Percentiles rank a stretch among this genome's conserved stretches.
These are phyloP conservation scores for Populus simonii DNA, from an alignment of 345 rosid species.

Conservation along the genomic window DNA sequence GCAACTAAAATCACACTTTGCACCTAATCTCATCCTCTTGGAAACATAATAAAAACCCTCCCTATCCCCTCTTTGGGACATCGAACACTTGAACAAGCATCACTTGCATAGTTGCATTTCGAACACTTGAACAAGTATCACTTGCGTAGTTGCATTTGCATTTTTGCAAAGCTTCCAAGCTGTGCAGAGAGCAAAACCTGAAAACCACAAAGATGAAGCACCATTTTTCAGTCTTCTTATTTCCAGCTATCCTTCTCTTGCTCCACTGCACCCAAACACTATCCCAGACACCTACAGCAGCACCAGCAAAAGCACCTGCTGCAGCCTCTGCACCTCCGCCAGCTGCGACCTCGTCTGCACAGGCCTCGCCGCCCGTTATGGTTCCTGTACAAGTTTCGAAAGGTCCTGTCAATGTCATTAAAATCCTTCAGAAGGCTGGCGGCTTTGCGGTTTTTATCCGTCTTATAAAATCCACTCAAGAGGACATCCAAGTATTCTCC, in stretches of 20 bases:
- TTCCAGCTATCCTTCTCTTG: conserved; percentile 1
- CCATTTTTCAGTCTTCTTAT: neutral
- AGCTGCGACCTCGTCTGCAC: neutral
- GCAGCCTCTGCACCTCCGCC: neutral
- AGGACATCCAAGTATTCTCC: neutral
- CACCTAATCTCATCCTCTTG: neutral
- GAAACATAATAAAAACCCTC: neutral
- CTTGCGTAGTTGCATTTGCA: neutral
- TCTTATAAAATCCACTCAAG: neutral
- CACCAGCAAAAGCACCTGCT: conserved; percentile 2
- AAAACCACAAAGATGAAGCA: neutral
- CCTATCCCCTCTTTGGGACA: neutral
- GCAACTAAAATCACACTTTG: neutral
- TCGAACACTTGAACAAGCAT: neutral
- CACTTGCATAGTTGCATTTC: neutral
- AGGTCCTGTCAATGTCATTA: neutral
- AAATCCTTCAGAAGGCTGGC: neutral
- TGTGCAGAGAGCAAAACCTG: neutral
- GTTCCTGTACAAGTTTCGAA: neutral
- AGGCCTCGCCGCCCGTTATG: neutral
- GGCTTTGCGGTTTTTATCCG: neutral
- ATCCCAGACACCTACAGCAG: conserved; percentile 9
- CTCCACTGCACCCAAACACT: neutral
- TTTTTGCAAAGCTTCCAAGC: neutral
- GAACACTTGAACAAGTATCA: neutral